Evolutionary conservation across 2,329 filamentous ascomycete genomes (phyloP).

Genomic region (Knoxdaviesia capensis): DNA sequence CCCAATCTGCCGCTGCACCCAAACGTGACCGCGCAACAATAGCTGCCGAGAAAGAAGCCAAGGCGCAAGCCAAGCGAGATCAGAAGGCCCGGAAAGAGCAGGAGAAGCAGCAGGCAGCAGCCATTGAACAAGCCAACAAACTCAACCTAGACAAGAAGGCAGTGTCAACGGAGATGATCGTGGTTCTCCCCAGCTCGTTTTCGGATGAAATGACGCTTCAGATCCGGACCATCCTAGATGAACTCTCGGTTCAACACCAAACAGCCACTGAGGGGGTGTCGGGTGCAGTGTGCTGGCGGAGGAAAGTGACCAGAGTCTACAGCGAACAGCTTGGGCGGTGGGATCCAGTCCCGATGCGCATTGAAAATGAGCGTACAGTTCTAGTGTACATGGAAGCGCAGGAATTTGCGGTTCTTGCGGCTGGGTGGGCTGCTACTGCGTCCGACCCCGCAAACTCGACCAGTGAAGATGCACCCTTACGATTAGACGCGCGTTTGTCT

Average conservation of each 20-base stretch:
- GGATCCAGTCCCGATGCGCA: constrained; percentile 35
- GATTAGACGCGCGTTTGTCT: constrained; percentile 37
- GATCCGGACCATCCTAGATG: constrained; percentile 26
- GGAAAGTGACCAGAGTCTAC: constrained; percentile 44
- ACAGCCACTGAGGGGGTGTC: constrained; percentile 24
- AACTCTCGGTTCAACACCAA: constrained; percentile 25
- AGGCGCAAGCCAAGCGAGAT: constrained; percentile 7
- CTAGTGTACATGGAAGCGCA: constrained; percentile 40
- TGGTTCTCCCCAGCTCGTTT: constrained; percentile 43
- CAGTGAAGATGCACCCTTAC: constrained; percentile 7
- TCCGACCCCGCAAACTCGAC: too few relatives aligned
- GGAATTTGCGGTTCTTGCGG: constrained; percentile 32
- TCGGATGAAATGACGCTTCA: constrained; percentile 23
- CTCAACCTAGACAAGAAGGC: constrained; percentile 49
- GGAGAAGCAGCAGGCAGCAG: constrained; percentile 41
- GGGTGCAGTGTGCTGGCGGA: constrained; percentile 44
- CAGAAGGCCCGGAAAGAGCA: constrained; percentile 34
- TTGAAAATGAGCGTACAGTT: constrained; percentile 37
- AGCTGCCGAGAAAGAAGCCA: background rate
- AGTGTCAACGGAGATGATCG: constrained; percentile 58
- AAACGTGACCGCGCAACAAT: background rate
- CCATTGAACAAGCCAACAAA: constrained; percentile 55
- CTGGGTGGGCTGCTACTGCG: background rate
- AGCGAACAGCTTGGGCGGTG: constrained; percentile 41
- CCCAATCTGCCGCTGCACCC: background rate